Base-by-base conservation (phyloP, 768 basidiomycete species). In the Naematelia encephala region DNA sequence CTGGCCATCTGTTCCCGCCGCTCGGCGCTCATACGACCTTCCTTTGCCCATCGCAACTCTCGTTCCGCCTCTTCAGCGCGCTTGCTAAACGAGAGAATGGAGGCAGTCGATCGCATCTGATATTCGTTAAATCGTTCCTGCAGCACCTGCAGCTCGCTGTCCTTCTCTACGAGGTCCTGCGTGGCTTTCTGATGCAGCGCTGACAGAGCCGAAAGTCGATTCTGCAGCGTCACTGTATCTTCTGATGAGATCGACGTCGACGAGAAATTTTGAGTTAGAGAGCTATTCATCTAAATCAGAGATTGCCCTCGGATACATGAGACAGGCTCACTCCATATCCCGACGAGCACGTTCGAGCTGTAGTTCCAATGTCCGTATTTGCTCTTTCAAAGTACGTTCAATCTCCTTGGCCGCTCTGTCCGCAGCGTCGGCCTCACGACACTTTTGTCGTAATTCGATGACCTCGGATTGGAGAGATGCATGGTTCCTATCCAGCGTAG, bases 31-130 rank as follows among this genome's bases (percentile, higher is more conserved):
- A 47, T 61, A 21, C 73, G 44, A 2, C 72, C 72, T 39, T 73
- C 73, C 26, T 67, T 70, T 3, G 73, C 73, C 75, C 75, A 77
- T 21, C 75, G 54, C 23, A 62, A 29, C 39, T 75, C 72, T 23
- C 75, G 57, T 61, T 74, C 72, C n/a, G 64, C 61, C 23, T 66
- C 68, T 23, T 63, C 56, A 19, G 54, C 23, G 16, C 60, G 56
- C 30, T 58, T 61, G 11, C 57, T 63, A 29, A 72, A 42, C 44
- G 68, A 61, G 16, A 57, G 39, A 26, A 73, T 61, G 50, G 47
- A 59, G 2, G 30, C 22, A 19, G 56, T 22, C 19, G 66, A 61
- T 21, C 61, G 62, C 1, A 63, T 47, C 11, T 63, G 54, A 14
- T 72, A 52, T n/a, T 63, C 54, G 5, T 62, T 52, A 2, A 69